Base-by-base conservation (phyloP, 345 rosid genomes). In the Citrus sp. region DNA sequence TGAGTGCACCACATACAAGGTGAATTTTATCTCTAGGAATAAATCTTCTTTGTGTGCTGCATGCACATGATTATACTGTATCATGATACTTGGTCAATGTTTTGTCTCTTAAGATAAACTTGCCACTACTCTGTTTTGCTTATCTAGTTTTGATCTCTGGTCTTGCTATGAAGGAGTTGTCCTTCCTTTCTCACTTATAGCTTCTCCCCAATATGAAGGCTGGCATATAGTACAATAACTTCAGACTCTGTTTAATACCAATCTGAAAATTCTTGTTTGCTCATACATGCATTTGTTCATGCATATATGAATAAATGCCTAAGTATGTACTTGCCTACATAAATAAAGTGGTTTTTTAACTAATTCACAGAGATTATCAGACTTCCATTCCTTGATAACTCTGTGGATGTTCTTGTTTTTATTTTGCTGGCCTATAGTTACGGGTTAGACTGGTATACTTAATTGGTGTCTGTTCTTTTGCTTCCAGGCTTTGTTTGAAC, bases 1-100 rank as follows among this genome's bases (percentile, higher is more conserved):
- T 46, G 95, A 89, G 70, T 92, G 94, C 83, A 38, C 91, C 28
- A 84, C 87, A 35, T 94, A 96, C 83, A 96, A 96, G 99, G 99
- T 92, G 78, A 86, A 55, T 34, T 58, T 65, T 66, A 10, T 76
- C 65, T 75, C 78, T 56, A 6, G 62, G 46, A 58, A 54, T 35
- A 58, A 68, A 67, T 9, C 61, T 34, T 24, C 24, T 35, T 34
- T 12, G 30, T 62, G 24, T 54, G 49, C 28, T 9, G 38, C 24
- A 42, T 32, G 40, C 61, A 35, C 70, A n/a, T 77, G 65, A 55
- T 42, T 59, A 18, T 77, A 35, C 19, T 37, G 56, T 32, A 16
- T 67, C n/a, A 24, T 67, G 65, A 55, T 55, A 30, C 49, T 65
- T 6, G 7, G 51, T 58, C 30, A 37, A 73, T 56, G 21, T 56